phyloP scores from a whole-genome alignment of 2,329 filamentous ascomycete genomes.

The Nigrospora osmanthi region DNA sequence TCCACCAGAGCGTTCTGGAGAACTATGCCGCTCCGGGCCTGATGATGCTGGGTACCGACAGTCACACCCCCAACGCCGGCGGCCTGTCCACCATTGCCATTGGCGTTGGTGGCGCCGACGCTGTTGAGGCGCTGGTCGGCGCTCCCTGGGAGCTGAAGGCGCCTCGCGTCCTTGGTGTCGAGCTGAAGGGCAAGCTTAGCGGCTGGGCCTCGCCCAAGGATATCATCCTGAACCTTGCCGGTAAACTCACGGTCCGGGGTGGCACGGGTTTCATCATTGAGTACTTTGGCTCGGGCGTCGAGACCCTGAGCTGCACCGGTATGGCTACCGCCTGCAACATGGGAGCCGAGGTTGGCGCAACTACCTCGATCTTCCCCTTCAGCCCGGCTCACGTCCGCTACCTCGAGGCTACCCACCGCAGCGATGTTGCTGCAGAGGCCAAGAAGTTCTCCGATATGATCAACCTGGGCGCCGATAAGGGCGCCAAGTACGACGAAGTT shows the following conservation, averaged over 20 bases:
- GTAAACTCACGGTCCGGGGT: slow-evolving; percentile 83
- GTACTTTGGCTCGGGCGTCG: slow-evolving; percentile 84
- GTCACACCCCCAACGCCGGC: slow-evolving; percentile 95
- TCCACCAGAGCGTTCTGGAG: slow-evolving; percentile 95
- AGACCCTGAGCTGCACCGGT: slow-evolving; percentile 83
- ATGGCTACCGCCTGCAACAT: slow-evolving; percentile 92
- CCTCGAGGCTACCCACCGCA: slow-evolving; percentile 73
- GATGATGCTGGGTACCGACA: slow-evolving; percentile 99
- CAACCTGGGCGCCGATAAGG: slow-evolving; percentile 69
- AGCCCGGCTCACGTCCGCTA: slow-evolving; percentile 78
- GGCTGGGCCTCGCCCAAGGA: slow-evolving; percentile 96
- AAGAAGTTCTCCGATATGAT: slow-evolving; percentile 41
- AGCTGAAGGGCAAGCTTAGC: slow-evolving; percentile 72
- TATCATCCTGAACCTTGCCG: slow-evolving; percentile 83
- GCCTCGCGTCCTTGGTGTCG: slow-evolving; percentile 80
- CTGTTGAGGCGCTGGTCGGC: slow-evolving; percentile 91
- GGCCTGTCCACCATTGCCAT: slow-evolving; percentile 91
- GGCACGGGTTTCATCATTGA: slow-evolving; percentile 94
- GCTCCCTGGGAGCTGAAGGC: slow-evolving; percentile 97
- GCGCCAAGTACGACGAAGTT: slow-evolving; percentile 81
- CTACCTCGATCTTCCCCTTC: slow-evolving; percentile 91
- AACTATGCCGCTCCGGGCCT: slow-evolving; percentile 95
- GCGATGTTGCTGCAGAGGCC: slow-evolving; percentile 60
- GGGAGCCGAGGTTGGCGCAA: slow-evolving; percentile 88
- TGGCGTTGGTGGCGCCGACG: slow-evolving; percentile 93